These are phyloP conservation scores for Trypanosoma cruzi DNA, from an alignment of 208 protist species.

Conservation along the genomic window DNA sequence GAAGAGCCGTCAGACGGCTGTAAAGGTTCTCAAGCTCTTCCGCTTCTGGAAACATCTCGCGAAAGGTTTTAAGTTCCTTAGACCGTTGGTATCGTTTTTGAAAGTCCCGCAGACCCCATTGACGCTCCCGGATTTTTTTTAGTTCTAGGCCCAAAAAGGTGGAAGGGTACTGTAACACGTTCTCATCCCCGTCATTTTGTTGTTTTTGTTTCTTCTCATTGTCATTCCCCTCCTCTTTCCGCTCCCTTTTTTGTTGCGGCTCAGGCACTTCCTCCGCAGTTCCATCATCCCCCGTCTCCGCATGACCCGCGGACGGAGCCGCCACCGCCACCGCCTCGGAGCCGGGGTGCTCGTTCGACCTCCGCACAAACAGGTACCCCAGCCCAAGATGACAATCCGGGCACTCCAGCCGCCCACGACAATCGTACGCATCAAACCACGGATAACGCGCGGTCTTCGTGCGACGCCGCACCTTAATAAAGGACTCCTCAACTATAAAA, in stretches of 20 bases:
- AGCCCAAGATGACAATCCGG: conserved; percentile 80
- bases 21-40: conserved; percentile 82
- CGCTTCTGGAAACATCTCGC: conserved; percentile 73
- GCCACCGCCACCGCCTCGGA: background rate
- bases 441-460: conserved; percentile 55
- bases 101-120: conserved; percentile 66
- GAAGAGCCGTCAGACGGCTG: conserved; percentile 66
- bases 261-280: background rate
- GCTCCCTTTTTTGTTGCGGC: conserved; percentile 30
- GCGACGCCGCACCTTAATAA: conserved; percentile 59
- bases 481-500: conserved; percentile 68
- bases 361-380: conserved; percentile 61
- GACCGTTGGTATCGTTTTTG: conserved; percentile 69
- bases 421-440: conserved; percentile 72
- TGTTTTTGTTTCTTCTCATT: conserved; percentile 1
- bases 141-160: conserved; percentile 78
- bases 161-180: conserved; percentile 15
- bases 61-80: conserved; percentile 57
- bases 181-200: conserved; percentile 6
- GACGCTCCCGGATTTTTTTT: conserved; percentile 67
- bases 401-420: conserved; percentile 56
- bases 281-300: background rate
- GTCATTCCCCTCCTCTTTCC: conserved; percentile 13
- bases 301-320: background rate
- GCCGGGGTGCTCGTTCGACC: background rate